Conservation (phyloP, 495 filamentous ascomycete genomes). For the Geoglossum glabrum region DNA sequence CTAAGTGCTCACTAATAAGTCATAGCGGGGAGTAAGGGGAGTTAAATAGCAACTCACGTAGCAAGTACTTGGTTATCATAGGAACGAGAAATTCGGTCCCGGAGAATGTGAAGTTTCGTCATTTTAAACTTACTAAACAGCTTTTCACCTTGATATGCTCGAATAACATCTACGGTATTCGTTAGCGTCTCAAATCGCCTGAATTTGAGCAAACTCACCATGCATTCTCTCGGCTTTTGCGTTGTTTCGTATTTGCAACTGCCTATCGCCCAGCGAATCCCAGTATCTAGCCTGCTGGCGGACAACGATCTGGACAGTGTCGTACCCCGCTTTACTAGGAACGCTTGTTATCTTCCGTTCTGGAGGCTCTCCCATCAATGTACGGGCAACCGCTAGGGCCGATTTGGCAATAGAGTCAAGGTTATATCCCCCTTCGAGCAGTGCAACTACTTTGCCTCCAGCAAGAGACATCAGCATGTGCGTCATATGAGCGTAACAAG, state of each 20-base stretch:
- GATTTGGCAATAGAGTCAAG: constrained; percentile 79
- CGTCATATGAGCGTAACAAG: constrained; percentile 95
- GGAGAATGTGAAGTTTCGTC: constrained; percentile 51
- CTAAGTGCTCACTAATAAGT: constrained; percentile 17
- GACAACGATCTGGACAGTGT: constrained; percentile 32
- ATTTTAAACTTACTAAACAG: constrained; percentile 54
- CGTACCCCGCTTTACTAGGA: constrained; percentile 25
- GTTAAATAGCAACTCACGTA: constrained; percentile 29
- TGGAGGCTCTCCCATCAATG: constrained; percentile 86
- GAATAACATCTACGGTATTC: constrained; percentile 39
- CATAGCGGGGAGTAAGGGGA: not conserved
- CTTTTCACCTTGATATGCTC: constrained; percentile 46
- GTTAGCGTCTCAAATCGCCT: not conserved
- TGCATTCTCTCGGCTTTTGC: constrained; percentile 29
- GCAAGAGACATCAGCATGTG: constrained; percentile 98
- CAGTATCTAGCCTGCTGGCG: constrained; percentile 36
- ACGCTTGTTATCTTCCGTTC: constrained; percentile 31
- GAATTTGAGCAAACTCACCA: constrained; percentile 17
- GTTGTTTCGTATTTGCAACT: not conserved
- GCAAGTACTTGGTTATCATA: constrained; percentile 80
- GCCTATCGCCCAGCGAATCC: constrained; percentile 10
- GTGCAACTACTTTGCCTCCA: constrained; percentile 73
- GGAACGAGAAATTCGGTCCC: constrained; percentile 46
- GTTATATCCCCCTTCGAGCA: constrained; percentile 91
- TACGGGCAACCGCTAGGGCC: constrained; percentile 74